Conservation (phyloP, 768 basidiomycete species). For the Kwoniella sp. region DNA sequence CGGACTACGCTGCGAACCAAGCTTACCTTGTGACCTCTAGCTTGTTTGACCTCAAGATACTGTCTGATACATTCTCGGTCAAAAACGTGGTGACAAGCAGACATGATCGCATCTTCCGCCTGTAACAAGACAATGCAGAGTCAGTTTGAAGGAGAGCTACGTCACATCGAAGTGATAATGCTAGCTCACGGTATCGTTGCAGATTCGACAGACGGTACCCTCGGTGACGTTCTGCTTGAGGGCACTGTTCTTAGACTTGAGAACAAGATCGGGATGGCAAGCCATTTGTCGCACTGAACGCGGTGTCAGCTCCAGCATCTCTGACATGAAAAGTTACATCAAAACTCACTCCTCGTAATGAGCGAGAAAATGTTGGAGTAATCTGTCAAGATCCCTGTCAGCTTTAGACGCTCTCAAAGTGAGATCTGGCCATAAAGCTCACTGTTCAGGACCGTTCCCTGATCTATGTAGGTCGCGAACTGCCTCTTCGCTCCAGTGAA, state of each 20-base stretch:
- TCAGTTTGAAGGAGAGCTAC: background rate
- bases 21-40: slow-evolving; percentile 61
- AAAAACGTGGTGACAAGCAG: slow-evolving; percentile 90
- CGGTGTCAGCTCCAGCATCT: background rate
- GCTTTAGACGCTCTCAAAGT: too few relatives aligned
- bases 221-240: slow-evolving; percentile 64
- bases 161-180: background rate
- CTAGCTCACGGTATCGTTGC: slow-evolving; percentile 74
- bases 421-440: too few relatives aligned
- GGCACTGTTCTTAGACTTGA: slow-evolving; percentile 76
- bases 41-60: slow-evolving; percentile 74
- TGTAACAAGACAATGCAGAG: slow-evolving; percentile 9
- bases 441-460: slow-evolving; percentile 92
- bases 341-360: slow-evolving; percentile 78
- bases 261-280: slow-evolving; percentile 79
- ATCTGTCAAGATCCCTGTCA: slow-evolving; percentile 32
- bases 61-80: slow-evolving; percentile 94
- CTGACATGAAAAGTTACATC: background rate
- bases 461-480: slow-evolving; percentile 84
- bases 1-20: too few relatives aligned
- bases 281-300: slow-evolving; percentile 57
- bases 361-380: slow-evolving; percentile 60
- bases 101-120: slow-evolving; percentile 91
- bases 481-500: slow-evolving; percentile 91
- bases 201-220: slow-evolving; percentile 87